These are phyloP conservation scores for Aspergillus sclerotioniger DNA, from an alignment of 495 filamentous ascomycete species.

Conservation along the genomic window DNA sequence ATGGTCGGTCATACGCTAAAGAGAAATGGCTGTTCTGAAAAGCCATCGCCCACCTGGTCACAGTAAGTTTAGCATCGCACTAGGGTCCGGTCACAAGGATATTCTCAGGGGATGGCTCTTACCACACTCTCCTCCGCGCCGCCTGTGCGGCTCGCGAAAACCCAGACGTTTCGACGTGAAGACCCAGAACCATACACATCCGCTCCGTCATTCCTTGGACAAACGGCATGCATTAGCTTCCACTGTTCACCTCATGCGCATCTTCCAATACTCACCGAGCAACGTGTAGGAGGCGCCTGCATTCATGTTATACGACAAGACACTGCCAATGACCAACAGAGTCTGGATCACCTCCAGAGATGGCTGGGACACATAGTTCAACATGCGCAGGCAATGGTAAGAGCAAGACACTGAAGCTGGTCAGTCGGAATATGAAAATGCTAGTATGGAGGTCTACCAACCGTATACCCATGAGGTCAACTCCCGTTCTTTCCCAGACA, in stretches of 20 bases:
- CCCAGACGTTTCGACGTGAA: slow-evolving; percentile 52
- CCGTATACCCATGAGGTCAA: slow-evolving; percentile 61
- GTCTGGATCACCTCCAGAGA: slow-evolving; percentile 57
- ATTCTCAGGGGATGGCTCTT: slow-evolving; percentile 11
- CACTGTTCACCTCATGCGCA: neutral
- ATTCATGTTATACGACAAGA: slow-evolving; percentile 64
- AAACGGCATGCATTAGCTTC: neutral
- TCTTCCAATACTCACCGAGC: slow-evolving; percentile 39
- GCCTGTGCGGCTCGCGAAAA: slow-evolving; percentile 37
- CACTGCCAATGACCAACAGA: slow-evolving; percentile 58
- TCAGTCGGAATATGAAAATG: slow-evolving; percentile 4
- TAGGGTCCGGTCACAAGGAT: neutral
- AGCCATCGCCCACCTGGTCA: slow-evolving; percentile 53
- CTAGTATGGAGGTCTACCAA: slow-evolving; percentile 21
- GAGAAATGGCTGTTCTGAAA: slow-evolving; percentile 63
- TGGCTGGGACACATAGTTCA: slow-evolving; percentile 59
- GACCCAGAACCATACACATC: slow-evolving; percentile 57
- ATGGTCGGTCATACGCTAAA: slow-evolving; percentile 58
- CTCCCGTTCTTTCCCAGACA: slow-evolving; percentile 56
- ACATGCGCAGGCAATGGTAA: slow-evolving; percentile 60
- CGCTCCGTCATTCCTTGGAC: slow-evolving; percentile 54
- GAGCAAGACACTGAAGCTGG: slow-evolving; percentile 55
- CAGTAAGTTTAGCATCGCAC: neutral
- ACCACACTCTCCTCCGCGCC: slow-evolving; percentile 43
- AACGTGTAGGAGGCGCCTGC: slow-evolving; percentile 61